phyloP scores from a whole-genome alignment of 2,329 filamentous ascomycete species.

The Fusarium decemcellulare region DNA sequence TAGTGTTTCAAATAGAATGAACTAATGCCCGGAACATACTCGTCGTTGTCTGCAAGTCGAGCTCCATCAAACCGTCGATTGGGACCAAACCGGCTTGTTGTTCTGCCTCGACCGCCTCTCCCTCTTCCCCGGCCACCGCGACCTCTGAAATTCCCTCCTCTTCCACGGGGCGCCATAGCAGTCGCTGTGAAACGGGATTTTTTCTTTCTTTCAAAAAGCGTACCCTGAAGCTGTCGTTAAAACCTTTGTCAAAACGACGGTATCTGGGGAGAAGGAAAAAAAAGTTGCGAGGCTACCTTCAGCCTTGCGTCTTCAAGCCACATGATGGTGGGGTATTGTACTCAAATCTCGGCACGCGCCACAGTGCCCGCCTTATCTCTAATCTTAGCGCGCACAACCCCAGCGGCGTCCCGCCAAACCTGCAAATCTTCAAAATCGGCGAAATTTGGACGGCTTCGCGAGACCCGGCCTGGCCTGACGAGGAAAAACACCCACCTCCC shows the following conservation, averaged over 20 bases:
- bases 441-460: conserved; percentile 56
- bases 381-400: conserved; percentile 69
- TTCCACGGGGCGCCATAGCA: conserved; percentile 54
- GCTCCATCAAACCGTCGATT: conserved; percentile 54
- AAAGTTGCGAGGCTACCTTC: conserved; percentile 50
- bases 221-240: not conserved
- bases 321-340: conserved; percentile 49
- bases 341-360: conserved; percentile 43
- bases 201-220: not conserved
- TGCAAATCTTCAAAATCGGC: conserved; percentile 60
- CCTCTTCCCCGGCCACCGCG: conserved; percentile 48
- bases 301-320: conserved; percentile 57
- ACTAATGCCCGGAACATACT: conserved; percentile 47
- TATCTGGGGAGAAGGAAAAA: conserved; percentile 41
- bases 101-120: conserved; percentile 50
- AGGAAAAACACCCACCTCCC: conserved; percentile 35
- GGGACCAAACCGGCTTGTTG: conserved; percentile 55
- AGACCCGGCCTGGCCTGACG: conserved; percentile 39
- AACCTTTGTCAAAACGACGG: not conserved
- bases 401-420: conserved; percentile 57
- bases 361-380: conserved; percentile 53
- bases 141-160: conserved; percentile 52
- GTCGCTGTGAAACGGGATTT: conserved; percentile 1
- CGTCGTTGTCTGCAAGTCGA: conserved; percentile 54
- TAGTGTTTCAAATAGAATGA: not conserved